Percentiles rank a stretch among this genome's conserved stretches.
Conservation (phyloP, 2,329 filamentous ascomycete genomes). For the Madurella mycetomatis region DNA sequence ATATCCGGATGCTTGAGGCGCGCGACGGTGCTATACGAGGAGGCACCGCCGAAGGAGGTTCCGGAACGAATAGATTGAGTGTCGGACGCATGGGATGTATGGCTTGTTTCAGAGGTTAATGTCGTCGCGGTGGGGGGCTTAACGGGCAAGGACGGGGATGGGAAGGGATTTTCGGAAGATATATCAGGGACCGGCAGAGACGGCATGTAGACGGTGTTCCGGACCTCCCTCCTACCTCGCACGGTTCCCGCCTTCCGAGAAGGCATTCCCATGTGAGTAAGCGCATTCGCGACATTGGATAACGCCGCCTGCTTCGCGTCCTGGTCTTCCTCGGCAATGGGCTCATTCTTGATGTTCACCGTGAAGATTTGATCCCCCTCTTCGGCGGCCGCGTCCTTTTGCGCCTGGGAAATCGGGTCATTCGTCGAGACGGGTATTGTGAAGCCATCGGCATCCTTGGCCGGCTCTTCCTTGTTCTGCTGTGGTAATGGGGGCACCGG, state of each 20-base stretch:
- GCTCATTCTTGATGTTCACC: constrained; percentile 72
- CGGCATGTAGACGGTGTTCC: constrained; percentile 84
- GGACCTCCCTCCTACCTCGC: constrained; percentile 82
- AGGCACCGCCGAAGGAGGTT: constrained; percentile 59
- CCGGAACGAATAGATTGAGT: constrained; percentile 88
- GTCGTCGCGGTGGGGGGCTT: constrained; percentile 48
- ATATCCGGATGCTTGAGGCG: constrained; percentile 80
- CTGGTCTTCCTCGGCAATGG: constrained; percentile 72
- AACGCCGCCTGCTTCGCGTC: constrained; percentile 69
- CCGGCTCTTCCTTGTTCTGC: constrained; percentile 36
- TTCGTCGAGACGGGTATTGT: constrained; percentile 62
- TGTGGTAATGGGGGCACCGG: constrained; percentile 49
- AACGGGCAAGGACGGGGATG: constrained; percentile 36
- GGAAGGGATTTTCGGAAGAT: constrained; percentile 32
- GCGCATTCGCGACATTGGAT: constrained; percentile 68
- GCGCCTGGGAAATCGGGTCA: constrained; percentile 66
- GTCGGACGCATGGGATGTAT: constrained; percentile 67
- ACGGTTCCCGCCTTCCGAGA: constrained; percentile 70
- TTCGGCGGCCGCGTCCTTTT: constrained; percentile 60
- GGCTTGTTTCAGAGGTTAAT: constrained; percentile 59
- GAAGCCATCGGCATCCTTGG: constrained; percentile 71
- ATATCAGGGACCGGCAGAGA: constrained; percentile 33
- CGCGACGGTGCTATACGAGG: constrained; percentile 44
- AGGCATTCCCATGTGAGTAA: constrained; percentile 61
- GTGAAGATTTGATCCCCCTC: constrained; percentile 67